Base-by-base conservation (phyloP, 495 filamentous ascomycete genomes). In the Hypoxylon fragiforme region DNA sequence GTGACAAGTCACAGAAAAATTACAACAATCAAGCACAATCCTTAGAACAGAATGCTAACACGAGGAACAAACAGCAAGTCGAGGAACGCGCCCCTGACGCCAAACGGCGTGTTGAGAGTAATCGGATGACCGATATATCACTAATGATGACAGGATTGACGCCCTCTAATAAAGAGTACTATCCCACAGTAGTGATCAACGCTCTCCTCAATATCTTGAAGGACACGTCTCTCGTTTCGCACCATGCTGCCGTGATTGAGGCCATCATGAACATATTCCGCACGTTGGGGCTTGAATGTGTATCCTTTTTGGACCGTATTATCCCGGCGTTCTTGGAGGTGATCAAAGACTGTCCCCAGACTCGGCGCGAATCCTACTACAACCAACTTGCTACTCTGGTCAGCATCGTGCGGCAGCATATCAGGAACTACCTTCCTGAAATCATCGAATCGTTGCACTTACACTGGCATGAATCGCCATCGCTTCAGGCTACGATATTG, bases 201-300 rank as follows among this genome's bases (percentile, higher is more conserved):
- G 92, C 92, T 1, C 75, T 99, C 36, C 83, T 97, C 65, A 86
- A 90, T 43, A 89, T 99, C 46, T 72, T 99, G 34, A 90, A 90
- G 57, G 94, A 99, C 63, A 84, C 83, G 34, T 96, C 94, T 1
- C 73, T 97, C 37, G 79, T 84, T 4, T 86, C 92, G 57, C 90
- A 95, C 62, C 94, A 99, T 64, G 94, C 91, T 2, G 85, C 86
- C 7, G 94, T 97, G n/a, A 91, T 99, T 50, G 94, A 97, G 68
- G 92, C 95, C 1, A 92, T 99, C 56, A 97, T 99, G 82, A 95
- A 88, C 48, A 97, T 97, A 44, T 99, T 97, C 73, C 90, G 92
- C 60, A 97, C 95, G 5, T 75, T 97, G 43, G 94, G 94, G 1
- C 69, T 96, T 56, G 95, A 97, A 67, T 97, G 95, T 65, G 91